Evolutionary conservation across 2,329 filamentous ascomycete species (phyloP).

Genomic region (Venturia oleaginea): DNA sequence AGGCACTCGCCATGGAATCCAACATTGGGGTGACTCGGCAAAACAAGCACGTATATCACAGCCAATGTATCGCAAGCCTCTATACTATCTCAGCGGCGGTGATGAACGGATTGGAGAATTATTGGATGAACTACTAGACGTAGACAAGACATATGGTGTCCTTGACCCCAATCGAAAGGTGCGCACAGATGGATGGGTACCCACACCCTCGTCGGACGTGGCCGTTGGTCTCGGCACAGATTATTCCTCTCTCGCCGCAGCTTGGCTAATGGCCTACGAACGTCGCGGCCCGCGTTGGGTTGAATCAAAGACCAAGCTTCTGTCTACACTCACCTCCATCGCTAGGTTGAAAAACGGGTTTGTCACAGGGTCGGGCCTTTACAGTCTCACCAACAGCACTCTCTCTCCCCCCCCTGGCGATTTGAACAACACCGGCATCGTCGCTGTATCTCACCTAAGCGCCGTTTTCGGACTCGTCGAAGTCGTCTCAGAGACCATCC

Average conservation of each 20-base stretch:
- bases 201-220: slow-evolving; percentile 34
- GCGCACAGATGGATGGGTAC: slow-evolving; percentile 42
- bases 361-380: slow-evolving; percentile 46
- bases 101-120: slow-evolving; percentile 50
- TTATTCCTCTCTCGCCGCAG: slow-evolving; percentile 48
- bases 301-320: slow-evolving; percentile 43
- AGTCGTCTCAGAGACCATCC: slow-evolving; percentile 46
- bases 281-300: slow-evolving; percentile 45
- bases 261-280: slow-evolving; percentile 54
- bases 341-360: slow-evolving; percentile 49
- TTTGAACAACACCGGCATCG: neutral
- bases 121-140: slow-evolving; percentile 42
- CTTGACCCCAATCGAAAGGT: slow-evolving; percentile 53
- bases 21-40: slow-evolving; percentile 52
- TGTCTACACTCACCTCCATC: slow-evolving; percentile 42
- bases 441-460: neutral
- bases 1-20: slow-evolving; percentile 53
- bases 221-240: slow-evolving; percentile 50
- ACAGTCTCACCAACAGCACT: slow-evolving; percentile 41
- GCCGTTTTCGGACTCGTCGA: slow-evolving; percentile 49
- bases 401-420: slow-evolving; percentile 41
- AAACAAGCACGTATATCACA: slow-evolving; percentile 55
- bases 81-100: slow-evolving; percentile 47
- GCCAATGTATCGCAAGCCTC: slow-evolving; percentile 48
- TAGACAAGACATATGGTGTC: slow-evolving; percentile 42